Evolutionary conservation across 352 stramenopile species (phyloP).

Genomic region (Phytophthora tubulina): DNA sequence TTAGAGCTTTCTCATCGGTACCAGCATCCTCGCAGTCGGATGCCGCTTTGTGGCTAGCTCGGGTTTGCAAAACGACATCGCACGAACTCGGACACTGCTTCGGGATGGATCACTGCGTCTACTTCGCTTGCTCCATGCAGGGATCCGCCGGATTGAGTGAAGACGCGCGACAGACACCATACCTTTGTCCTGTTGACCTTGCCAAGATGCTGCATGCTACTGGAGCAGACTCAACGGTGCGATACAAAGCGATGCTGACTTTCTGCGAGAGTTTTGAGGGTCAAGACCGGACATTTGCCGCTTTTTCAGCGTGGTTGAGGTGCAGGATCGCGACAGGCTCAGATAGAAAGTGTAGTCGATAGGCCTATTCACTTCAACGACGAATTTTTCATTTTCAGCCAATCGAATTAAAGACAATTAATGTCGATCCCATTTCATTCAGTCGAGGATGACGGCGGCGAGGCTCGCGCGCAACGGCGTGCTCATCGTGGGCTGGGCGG

Average conservation of each 20-base stretch:
- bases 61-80: slow-evolving; percentile 31
- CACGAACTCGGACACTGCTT: slow-evolving; percentile 39
- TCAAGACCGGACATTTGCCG: slow-evolving; percentile 25
- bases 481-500: slow-evolving; percentile 71
- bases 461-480: slow-evolving; percentile 56
- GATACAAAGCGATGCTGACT: slow-evolving; percentile 26
- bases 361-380: slow-evolving; percentile 2
- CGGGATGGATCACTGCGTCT: slow-evolving; percentile 39
- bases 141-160: slow-evolving; percentile 34
- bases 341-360: too few relatives aligned
- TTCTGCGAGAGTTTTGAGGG: slow-evolving; percentile 31
- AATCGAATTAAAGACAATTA: slow-evolving; percentile 1
- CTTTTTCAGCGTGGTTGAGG: slow-evolving; percentile 28
- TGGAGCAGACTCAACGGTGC: slow-evolving; percentile 10
- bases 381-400: slow-evolving; percentile 11
- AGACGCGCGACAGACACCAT: slow-evolving; percentile 30
- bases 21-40: slow-evolving; percentile 17
- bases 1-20: slow-evolving; percentile 19
- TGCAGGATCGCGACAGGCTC: not conserved
- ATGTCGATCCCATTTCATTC: not conserved
- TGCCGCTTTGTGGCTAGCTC: slow-evolving; percentile 27
- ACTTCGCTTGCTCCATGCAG: slow-evolving; percentile 39
- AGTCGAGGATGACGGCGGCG: slow-evolving; percentile 8
- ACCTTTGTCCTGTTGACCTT: slow-evolving; percentile 36
- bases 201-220: slow-evolving; percentile 26